Evolutionary conservation across 2,329 filamentous ascomycete species (phyloP).

Genomic region (Knoxdaviesia capensis): DNA sequence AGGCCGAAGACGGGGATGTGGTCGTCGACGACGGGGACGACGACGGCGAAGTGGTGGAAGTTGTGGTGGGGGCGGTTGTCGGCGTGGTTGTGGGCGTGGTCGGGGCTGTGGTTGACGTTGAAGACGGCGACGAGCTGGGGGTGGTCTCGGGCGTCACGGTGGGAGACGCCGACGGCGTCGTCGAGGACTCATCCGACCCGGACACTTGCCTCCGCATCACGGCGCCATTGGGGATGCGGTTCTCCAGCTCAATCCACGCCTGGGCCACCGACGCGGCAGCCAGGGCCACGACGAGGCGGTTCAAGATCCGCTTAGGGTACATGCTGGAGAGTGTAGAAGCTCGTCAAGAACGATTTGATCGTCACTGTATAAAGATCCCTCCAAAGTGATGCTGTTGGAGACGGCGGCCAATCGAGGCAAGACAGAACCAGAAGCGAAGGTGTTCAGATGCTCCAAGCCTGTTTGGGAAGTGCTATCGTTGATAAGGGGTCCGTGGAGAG

Average conservation of each 20-base stretch:
- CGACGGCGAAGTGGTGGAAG: conserved; percentile 2
- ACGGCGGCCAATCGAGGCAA: no score
- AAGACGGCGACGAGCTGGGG: not conserved
- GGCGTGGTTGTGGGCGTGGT: not conserved
- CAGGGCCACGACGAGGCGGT: conserved; percentile 19
- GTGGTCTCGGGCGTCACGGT: not conserved
- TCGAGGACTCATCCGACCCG: not conserved
- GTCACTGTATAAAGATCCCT: no score
- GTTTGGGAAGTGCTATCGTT: no score
- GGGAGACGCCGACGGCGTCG: no score
- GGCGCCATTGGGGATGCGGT: conserved; percentile 2
- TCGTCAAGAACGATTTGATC: no score
- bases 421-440: no score
- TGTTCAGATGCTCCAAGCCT: no score
- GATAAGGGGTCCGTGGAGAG: no score
- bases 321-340: conserved; percentile 14
- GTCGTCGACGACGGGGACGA: conserved; percentile 3
- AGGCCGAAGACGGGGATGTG: not conserved
- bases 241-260: conserved; percentile 13
- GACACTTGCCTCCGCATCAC: conserved; percentile 1
- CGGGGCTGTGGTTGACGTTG: not conserved
- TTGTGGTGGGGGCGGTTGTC: not conserved
- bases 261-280: conserved; percentile 25
- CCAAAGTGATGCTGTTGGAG: no score
- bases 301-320: conserved; percentile 20